Evolutionary conservation across 2,329 filamentous ascomycete species (phyloP).

Genomic region (Clarireedia hainanense): DNA sequence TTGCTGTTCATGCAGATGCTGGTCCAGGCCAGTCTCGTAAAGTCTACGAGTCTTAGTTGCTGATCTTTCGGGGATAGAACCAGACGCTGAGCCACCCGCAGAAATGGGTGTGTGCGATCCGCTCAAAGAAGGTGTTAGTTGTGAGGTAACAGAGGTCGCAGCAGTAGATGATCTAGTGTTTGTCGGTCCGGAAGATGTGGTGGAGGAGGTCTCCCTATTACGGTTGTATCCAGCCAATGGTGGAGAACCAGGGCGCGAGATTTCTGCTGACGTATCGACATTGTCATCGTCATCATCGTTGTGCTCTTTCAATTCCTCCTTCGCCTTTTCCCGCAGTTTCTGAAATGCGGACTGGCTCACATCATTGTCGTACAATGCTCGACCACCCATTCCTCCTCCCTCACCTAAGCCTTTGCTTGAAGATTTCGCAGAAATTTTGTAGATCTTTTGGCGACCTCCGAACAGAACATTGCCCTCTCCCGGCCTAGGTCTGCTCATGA

Average conservation of each 20-base stretch:
- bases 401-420: slow-evolving; percentile 33
- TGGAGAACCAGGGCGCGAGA: slow-evolving; percentile 45
- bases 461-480: slow-evolving; percentile 89
- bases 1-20: slow-evolving; percentile 75
- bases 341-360: slow-evolving; percentile 78
- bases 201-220: slow-evolving; percentile 81
- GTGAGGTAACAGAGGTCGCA: slow-evolving; percentile 81
- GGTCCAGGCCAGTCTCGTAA: slow-evolving; percentile 75
- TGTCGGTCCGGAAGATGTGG: slow-evolving; percentile 56
- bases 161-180: slow-evolving; percentile 73
- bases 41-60: slow-evolving; percentile 65
- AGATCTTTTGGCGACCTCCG: slow-evolving; percentile 92
- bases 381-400: slow-evolving; percentile 49
- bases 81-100: slow-evolving; percentile 30
- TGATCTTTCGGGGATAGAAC: slow-evolving; percentile 50
- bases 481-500: slow-evolving; percentile 80
- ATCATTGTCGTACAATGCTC: slow-evolving; percentile 78
- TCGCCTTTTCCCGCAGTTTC: slow-evolving; percentile 49
- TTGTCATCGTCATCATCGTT: slow-evolving; percentile 24
- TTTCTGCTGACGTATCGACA: slow-evolving; percentile 22
- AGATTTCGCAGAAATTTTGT: slow-evolving; percentile 60
- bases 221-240: slow-evolving; percentile 57
- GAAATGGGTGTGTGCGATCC: slow-evolving; percentile 39
- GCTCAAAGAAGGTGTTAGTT: slow-evolving; percentile 46
- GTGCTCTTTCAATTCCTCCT: slow-evolving; percentile 31